Base-by-base conservation (phyloP, 306 rosid genomes). In the Acmispon strigosus region DNA sequence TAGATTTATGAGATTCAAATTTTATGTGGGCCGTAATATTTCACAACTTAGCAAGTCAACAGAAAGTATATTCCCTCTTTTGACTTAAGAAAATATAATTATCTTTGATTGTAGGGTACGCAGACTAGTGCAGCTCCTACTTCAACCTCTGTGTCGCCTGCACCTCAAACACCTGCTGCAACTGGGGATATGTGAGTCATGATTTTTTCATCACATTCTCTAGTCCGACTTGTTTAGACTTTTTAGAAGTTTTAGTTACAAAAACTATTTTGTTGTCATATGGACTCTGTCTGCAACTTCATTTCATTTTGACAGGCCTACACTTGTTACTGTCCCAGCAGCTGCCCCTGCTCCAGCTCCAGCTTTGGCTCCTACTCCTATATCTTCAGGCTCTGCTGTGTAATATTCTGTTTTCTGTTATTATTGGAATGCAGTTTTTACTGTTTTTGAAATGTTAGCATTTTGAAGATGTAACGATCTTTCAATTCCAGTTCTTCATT, bases 101-200 rank as follows among this genome's bases (percentile, higher is more conserved):
- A 3, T 22, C 2, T 39, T 15, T 60, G 8, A 50, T 61, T 73
- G 45, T 27, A 71, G 88, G 62, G 69, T 14, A 62, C 81, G 37
- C 81, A 84, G 52, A 69, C 85, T 37, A 86, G 74, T 69, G 80
- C 86, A 52, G 57, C 75, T 55, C 82, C 75, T 48, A 68, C 85
- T 58, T 61, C 86, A 45, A 55, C 79, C 45, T 17, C 80, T 7
- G 73, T 45, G 9, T 19, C 84, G 17, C 2, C 80, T 0, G 44
- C 76, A 2, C 63, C 88, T 64, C 79, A 77, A 72, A 77, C 76
- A 59, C 82, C 79, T 39, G 68, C 70, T 43, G 44, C 62, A 50
- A 69, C 81, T 14, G 55, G 39, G 2, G 75, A 74, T 47, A 19
- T 43, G 90, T 86, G 87, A 84, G 94, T 84, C 9, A 11, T 32